A percentile compares a stretch with the other conserved stretches of the same genome.
Conservation (phyloP, 176 grass and related monocot genomes). For the Paspalum notatum region DNA sequence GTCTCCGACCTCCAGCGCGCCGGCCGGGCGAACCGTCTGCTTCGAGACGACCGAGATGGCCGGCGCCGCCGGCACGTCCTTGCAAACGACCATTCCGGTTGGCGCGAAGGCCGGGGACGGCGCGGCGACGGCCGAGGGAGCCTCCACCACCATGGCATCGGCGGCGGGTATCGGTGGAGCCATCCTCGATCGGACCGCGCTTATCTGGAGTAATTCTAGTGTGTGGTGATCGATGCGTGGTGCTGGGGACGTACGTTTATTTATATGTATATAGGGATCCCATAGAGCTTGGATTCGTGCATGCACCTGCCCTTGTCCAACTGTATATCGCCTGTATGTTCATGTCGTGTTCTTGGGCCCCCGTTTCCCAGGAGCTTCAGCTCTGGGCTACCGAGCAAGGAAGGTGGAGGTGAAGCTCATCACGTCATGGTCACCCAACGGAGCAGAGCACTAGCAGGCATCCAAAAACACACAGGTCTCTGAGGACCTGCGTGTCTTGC, state of each 20-base stretch:
- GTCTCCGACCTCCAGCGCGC: conserved; percentile 32
- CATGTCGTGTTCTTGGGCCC: background rate
- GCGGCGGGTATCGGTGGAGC: conserved; percentile 34
- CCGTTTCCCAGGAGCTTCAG: background rate
- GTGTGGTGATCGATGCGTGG: background rate
- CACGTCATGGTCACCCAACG: background rate
- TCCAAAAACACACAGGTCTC: background rate
- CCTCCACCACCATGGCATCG: conserved; percentile 29
- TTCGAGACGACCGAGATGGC: conserved; percentile 54
- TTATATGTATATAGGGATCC: conserved; percentile 52
- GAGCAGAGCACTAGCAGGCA: too few relatives aligned
- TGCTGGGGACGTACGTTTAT: background rate
- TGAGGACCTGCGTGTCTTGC: background rate
- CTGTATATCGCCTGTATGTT: background rate
- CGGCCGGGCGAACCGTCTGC: conserved; percentile 43
- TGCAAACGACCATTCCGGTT: conserved; percentile 21
- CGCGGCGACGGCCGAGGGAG: conserved; percentile 1
- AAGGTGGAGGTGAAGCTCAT: background rate
- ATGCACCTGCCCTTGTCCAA: background rate
- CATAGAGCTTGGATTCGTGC: background rate
- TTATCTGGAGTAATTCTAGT: conserved; percentile 4
- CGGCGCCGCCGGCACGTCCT: background rate
- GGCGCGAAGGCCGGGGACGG: background rate
- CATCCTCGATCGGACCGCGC: conserved; percentile 10
- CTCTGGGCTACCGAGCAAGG: background rate